phyloP scores from a whole-genome alignment of 352 stramenopile genomes.

The Pythium folliculosum region DNA sequence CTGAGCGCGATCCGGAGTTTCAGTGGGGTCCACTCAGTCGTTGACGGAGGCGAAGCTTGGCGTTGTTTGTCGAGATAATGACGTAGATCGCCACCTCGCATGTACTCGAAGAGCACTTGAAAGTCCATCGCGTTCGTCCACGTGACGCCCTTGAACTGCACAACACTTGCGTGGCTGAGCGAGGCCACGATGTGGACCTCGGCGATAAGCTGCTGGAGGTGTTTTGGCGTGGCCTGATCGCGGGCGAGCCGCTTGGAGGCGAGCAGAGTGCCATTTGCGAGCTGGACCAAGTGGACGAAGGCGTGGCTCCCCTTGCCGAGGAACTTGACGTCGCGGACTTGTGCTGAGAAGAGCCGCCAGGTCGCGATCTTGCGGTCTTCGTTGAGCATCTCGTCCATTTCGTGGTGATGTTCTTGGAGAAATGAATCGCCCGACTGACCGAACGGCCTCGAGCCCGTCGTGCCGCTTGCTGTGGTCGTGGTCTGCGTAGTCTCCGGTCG shows the following conservation, averaged over 20 bases:
- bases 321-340: not conserved
- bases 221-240: not conserved
- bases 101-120: constrained; percentile 7
- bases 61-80: not conserved
- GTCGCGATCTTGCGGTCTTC: not conserved
- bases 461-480: not conserved
- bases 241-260: not conserved
- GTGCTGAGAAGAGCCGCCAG: not conserved
- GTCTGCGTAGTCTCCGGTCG: not conserved
- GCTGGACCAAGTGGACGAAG: not conserved
- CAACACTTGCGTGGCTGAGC: not conserved
- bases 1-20: not conserved
- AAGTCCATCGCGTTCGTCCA: not conserved
- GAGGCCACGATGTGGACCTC: constrained; percentile 3
- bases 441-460: not conserved
- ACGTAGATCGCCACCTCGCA: not conserved
- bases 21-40: not conserved
- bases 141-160: not conserved
- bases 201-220: not conserved
- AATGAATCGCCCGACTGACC: not conserved
- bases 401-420: not conserved
- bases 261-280: not conserved
- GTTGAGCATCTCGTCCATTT: not conserved
- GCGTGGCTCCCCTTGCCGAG: not conserved
- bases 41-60: not conserved